These are phyloP conservation scores for Trichosporon coremiiforme DNA, from an alignment of 1,284 basidiomycete species.

Conservation along the genomic window DNA sequence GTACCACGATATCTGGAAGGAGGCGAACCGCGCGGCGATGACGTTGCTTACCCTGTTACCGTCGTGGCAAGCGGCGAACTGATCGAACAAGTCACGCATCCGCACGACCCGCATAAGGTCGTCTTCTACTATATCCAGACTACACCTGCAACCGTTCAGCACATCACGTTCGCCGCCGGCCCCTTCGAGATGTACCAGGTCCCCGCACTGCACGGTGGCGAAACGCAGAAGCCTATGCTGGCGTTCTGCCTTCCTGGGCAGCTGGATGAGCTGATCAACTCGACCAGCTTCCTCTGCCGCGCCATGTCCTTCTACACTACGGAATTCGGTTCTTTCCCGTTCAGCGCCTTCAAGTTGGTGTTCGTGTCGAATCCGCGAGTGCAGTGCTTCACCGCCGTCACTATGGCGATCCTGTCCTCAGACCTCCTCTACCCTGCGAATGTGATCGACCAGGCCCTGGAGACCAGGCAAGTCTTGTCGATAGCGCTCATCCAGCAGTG, in stretches of 20 bases:
- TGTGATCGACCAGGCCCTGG: conserved; percentile 90
- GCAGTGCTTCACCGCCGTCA: conserved; percentile 79
- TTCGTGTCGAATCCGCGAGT: conserved; percentile 86
- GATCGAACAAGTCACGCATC: conserved; percentile 88
- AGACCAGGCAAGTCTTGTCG: conserved; percentile 81
- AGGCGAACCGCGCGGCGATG: conserved; percentile 59
- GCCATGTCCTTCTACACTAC: conserved; percentile 90
- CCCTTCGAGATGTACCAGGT: conserved; percentile 84
- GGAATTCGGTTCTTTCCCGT: conserved; percentile 96
- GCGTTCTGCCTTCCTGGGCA: conserved; percentile 88
- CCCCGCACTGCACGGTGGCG: conserved; percentile 58
- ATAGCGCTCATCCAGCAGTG: conserved; percentile 94
- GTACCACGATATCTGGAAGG: conserved; percentile 83
- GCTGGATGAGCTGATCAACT: conserved; percentile 66
- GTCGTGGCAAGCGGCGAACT: conserved; percentile 94
- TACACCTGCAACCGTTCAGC: conserved; percentile 87
- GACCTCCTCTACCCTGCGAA: conserved; percentile 85
- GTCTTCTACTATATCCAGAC: conserved; percentile 93
- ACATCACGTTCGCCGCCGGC: conserved; percentile 92
- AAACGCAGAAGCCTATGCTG: conserved; percentile 76
- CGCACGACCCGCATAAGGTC: conserved; percentile 88
- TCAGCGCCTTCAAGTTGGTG: conserved; percentile 91
- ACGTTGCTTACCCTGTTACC: conserved; percentile 68
- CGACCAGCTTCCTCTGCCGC: conserved; percentile 76
- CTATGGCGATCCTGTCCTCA: conserved; percentile 75